A percentile compares a stretch with the other conserved stretches of the same genome.
Evolutionary conservation across 495 filamentous ascomycete species (phyloP).

Genomic region (Parmelia sp.): DNA sequence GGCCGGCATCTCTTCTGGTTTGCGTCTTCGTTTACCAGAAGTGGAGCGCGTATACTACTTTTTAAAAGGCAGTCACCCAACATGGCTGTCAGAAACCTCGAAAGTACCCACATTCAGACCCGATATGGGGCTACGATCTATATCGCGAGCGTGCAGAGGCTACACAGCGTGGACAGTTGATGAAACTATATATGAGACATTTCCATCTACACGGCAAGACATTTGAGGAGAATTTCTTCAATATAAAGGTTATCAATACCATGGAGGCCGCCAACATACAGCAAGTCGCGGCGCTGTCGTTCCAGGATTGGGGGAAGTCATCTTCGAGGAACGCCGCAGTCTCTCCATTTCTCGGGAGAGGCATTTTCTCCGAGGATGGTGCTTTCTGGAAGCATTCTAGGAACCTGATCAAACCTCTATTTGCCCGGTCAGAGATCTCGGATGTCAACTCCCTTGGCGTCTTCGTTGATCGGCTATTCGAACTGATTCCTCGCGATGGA

Average conservation of each 20-base stretch:
- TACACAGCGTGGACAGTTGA: not conserved
- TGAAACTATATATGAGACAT: constrained; percentile 5
- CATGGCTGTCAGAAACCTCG: constrained; percentile 11
- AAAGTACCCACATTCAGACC: constrained; percentile 12
- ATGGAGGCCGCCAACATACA: constrained; percentile 14
- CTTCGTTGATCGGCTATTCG: constrained; percentile 46
- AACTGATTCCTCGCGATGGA: constrained; percentile 42
- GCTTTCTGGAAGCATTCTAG: constrained; percentile 1
- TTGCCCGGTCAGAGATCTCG: constrained; percentile 6
- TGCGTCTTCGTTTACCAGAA: not conserved
- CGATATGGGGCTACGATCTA: constrained; percentile 10
- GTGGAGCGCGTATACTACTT: not conserved
- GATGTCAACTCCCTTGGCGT: constrained; percentile 38
- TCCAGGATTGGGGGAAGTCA: constrained; percentile 1
- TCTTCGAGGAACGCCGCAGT: not conserved
- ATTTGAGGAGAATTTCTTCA: constrained; percentile 10
- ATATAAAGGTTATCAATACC: not conserved
- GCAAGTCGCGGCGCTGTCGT: not conserved
- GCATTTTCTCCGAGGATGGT: constrained; percentile 5
- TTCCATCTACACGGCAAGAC: constrained; percentile 14
- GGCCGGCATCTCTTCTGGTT: too few relatives aligned
- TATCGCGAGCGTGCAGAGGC: not conserved
- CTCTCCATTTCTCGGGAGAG: constrained; percentile 6
- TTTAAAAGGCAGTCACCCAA: not conserved
- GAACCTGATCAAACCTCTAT: not conserved